Base-by-base conservation (phyloP, 257 asterid species). In the Solanum medicagineum region DNA sequence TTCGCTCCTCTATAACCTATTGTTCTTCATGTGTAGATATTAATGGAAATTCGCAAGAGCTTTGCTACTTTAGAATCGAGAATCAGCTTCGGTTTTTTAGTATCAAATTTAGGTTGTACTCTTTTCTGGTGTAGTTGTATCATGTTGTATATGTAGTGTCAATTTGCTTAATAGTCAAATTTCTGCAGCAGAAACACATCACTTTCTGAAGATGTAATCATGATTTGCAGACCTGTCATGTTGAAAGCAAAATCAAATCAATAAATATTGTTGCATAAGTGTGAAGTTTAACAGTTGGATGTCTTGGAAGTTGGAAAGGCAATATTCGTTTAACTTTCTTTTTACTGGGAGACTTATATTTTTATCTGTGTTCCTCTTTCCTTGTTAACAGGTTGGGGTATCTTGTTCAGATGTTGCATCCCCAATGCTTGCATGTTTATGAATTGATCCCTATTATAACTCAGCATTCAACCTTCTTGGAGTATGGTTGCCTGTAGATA, bases 1-100 rank as follows among this genome's bases (percentile, higher is more conserved):
- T 74, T 83, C 60, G 62, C 42, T 80, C 65, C 17, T 84, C 84
- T 84, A 59, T 83, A 83, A 66, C 80, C 42, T 66, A 80, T 87
- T 82, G 63, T 82, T 81, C 85, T 83, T 84, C 85, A 62, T 84
- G 55, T 82, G 71, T 91, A 84, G 89, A 83, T 81, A 87, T 51
- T 85, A 87, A 45, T 84, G 88, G 87, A 79, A 73, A 85, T 74
- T 85, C 40, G 85, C 81, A 68, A 69, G 84, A 80, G 86, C 32
- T 44, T 84, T 40, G 89, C 85, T 84, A 66, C 85, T 77, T 87
- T 86, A 86, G 89, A 45, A 57, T 85, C 86, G 86, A 83, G 66
- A 55, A 69, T 84, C 81, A 53, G 81, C 81, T 84, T 66, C 7
- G 53, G 45, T 9, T 54, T 63, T 51, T 75, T 51, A 53, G 12